A percentile compares a stretch with the other conserved stretches of the same genome.
phyloP scores from a whole-genome alignment of 495 filamentous ascomycete genomes.

The Penicillium egyptiacum region DNA sequence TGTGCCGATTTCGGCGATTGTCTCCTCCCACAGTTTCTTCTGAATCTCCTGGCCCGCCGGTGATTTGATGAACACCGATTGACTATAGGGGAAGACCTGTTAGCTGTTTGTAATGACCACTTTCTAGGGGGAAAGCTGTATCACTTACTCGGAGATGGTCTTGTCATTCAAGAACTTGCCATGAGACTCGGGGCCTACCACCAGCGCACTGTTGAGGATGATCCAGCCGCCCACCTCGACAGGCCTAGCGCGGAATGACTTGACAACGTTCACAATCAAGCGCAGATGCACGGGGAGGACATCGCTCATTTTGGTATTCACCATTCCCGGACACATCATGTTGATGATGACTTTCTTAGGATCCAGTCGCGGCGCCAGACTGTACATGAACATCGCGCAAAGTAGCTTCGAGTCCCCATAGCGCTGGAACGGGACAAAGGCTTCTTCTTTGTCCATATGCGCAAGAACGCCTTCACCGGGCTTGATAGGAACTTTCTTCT shows the following conservation, averaged over 20 bases:
- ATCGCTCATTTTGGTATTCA: constrained; percentile 17
- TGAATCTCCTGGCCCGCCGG: neutral
- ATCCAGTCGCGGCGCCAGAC: constrained; percentile 27
- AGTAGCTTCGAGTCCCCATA: constrained; percentile 36
- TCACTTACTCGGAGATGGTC: neutral
- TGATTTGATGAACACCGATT: neutral
- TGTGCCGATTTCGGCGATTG: neutral
- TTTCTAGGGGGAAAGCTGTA: neutral
- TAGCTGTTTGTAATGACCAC: neutral
- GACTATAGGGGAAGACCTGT: neutral
- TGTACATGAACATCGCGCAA: constrained; percentile 31
- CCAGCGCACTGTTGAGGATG: neutral
- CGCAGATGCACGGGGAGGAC: neutral
- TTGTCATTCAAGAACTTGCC: neutral
- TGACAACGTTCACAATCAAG: neutral
- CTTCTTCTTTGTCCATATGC: constrained; percentile 26
- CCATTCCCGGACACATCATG: constrained; percentile 27
- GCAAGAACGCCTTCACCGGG: constrained; percentile 22
- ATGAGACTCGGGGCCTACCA: neutral
- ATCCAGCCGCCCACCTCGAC: neutral
- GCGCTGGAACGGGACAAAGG: constrained; percentile 15
- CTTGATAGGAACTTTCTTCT: constrained; percentile 13
- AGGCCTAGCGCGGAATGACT: neutral
- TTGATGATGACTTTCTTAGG: constrained; percentile 21
- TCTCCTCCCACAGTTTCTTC: neutral